Conservation (phyloP, 148 eudicot genomes). For the Beta vulgaris region DNA sequence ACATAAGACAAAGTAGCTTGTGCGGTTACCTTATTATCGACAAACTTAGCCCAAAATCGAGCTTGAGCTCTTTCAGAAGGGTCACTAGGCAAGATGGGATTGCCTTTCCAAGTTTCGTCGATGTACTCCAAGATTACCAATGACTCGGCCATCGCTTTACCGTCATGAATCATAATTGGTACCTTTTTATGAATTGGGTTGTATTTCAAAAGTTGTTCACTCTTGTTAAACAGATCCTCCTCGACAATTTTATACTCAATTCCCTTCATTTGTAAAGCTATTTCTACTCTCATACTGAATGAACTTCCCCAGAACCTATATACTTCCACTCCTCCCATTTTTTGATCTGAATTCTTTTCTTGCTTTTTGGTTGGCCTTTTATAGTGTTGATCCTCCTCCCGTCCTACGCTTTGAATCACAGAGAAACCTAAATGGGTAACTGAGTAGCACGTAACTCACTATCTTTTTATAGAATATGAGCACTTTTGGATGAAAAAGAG, state of each 20-base stretch:
- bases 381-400: too few species aligned
- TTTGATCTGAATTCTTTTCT: too few species aligned
- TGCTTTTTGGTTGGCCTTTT: too few species aligned
- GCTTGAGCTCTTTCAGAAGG: conserved; percentile 29
- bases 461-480: too few species aligned
- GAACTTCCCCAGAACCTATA: conserved; percentile 22
- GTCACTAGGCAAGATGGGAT: conserved; percentile 23
- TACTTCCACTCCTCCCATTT: conserved; percentile 19
- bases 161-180: conserved; percentile 24
- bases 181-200: conserved; percentile 27
- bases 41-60: conserved; percentile 25
- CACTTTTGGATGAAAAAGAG: too few species aligned
- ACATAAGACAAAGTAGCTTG: too few species aligned
- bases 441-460: too few species aligned
- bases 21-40: conserved; percentile 33
- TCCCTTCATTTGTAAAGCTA: conserved; percentile 22
- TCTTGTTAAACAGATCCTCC: conserved; percentile 23
- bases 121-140: conserved; percentile 28
- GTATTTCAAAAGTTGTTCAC: conserved; percentile 19
- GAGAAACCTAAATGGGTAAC: too few species aligned
- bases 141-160: conserved; percentile 24
- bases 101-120: conserved; percentile 25
- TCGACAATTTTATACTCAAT: conserved; percentile 23
- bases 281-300: conserved; percentile 20
- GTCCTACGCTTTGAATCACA: too few species aligned